A percentile compares a stretch with the other conserved stretches of the same genome.
Conservation (phyloP, 202 grass and related monocot species). For the Musa balbisiana region DNA sequence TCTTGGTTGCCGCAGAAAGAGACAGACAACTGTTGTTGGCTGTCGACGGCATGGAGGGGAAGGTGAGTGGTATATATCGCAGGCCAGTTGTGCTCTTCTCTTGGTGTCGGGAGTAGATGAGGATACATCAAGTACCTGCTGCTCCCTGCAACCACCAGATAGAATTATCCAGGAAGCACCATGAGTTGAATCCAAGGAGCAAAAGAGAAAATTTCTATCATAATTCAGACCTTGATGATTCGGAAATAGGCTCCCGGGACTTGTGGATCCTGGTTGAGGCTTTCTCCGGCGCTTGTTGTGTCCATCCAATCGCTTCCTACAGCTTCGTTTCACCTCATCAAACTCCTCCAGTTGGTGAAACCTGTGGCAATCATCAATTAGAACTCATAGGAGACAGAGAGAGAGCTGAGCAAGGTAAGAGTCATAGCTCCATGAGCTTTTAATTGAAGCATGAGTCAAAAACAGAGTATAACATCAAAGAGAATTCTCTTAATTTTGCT, state of each 20-base stretch:
- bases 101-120: background rate
- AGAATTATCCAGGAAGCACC: no score
- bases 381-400: background rate
- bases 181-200: no score
- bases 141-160: background rate
- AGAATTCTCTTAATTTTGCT: no score
- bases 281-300: constrained; percentile 19
- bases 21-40: background rate
- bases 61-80: background rate
- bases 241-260: background rate
- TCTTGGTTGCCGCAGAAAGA: background rate
- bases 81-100: background rate
- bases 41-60: background rate
- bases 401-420: no score
- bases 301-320: constrained; percentile 17
- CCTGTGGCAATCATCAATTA: background rate
- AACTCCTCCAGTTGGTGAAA: constrained; percentile 21
- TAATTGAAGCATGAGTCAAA: no score
- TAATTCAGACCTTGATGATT: background rate
- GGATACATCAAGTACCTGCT: background rate
- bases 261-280: constrained; percentile 1
- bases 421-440: no score
- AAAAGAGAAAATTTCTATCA: no score
- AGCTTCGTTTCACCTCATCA: constrained; percentile 23
- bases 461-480: no score